Conservation (phyloP, 1,284 basidiomycete genomes). For the Ustilago curta region DNA sequence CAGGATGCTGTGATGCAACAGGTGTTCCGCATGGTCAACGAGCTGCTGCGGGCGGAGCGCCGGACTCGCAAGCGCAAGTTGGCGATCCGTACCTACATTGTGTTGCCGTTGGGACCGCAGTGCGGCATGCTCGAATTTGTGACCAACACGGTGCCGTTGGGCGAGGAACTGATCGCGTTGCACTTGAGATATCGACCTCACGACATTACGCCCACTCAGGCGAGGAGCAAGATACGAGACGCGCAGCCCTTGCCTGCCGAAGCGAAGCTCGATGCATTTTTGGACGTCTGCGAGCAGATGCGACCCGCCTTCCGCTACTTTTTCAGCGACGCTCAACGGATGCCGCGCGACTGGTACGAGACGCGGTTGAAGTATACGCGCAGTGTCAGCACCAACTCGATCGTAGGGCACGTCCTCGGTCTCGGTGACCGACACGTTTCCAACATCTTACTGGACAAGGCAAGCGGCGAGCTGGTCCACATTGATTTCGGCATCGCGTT, state of each 20-base stretch:
- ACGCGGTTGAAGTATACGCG: conserved; percentile 90
- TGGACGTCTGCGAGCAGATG: conserved; percentile 75
- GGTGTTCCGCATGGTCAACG: conserved; percentile 90
- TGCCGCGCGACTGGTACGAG: conserved; percentile 90
- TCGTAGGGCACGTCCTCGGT: conserved; percentile 92
- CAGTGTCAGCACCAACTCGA: conserved; percentile 91
- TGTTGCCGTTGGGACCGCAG: conserved; percentile 83
- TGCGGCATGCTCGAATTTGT: conserved; percentile 94
- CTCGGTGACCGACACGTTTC: conserved; percentile 92
- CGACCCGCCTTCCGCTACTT: conserved; percentile 92
- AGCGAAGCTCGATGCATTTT: conserved; percentile 71
- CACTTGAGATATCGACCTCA: conserved; percentile 72
- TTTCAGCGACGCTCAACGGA: conserved; percentile 88
- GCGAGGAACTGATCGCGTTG: conserved; percentile 75
- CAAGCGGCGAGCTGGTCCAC: conserved; percentile 87
- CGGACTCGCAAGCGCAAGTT: conserved; percentile 81
- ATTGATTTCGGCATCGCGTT: conserved; percentile 98
- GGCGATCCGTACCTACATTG: conserved; percentile 84
- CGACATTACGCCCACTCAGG: conserved; percentile 46
- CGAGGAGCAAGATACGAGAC: conserved; percentile 38
- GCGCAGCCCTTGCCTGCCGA: conserved; percentile 31
- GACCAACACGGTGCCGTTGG: conserved; percentile 79
- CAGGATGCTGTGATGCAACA: conserved; percentile 99
- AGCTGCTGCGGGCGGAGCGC: conserved; percentile 79
- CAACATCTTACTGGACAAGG: conserved; percentile 90